Evolutionary conservation across 371 early-diverging fungal species (phyloP), one percentile per base, ranked within the genome.

Genomic region (Lichtheimia ornata): DNA sequence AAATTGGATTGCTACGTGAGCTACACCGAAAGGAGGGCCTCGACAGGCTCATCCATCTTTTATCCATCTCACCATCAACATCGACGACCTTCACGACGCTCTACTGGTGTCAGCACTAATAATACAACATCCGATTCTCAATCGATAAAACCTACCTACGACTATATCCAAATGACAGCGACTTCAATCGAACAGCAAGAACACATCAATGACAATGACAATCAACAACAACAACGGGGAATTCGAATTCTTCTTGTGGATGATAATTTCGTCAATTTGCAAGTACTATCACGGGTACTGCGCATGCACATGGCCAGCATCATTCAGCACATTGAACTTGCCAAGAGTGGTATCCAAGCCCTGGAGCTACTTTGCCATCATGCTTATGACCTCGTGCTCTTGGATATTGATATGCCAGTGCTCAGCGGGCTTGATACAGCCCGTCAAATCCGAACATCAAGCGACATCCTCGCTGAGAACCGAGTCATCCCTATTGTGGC

Each of bases 381-480:
- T 15, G 49, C 66, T 24, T 81, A 73, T 65, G 86, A 87, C 63
- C 55, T 84, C 6, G 63, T 87, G 28, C 72, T 87, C 42, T 71
- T 85, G 71, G 88, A 87, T 57, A 87, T 87, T 70, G 86, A 87
- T 55, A 87, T 87, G 88, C 87, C 88, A 2, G 64, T 64, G 7
- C 64, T 85, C 40, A 79, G 71, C 30, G 88, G 88, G 7, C 67
- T 85, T 54, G 81, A 84, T 54, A 83, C 85, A 47, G 75, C 83
- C n/a, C 65, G 67, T 20, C 74, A 66, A 53, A 76, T 79, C 24
- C 72, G 74, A 52, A 66, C 59, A 27, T 71, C 30, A 28, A 55
- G 67, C 7, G 76, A 79, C 44, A 74, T 87, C 22, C 62, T 84
- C 45, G 59, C 66, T 17, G 71, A 67, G 53, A 87, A 87, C 67